Base-by-base conservation (phyloP, 108 stramenopile genomes). In the Fragilariopsis cylindrus region DNA sequence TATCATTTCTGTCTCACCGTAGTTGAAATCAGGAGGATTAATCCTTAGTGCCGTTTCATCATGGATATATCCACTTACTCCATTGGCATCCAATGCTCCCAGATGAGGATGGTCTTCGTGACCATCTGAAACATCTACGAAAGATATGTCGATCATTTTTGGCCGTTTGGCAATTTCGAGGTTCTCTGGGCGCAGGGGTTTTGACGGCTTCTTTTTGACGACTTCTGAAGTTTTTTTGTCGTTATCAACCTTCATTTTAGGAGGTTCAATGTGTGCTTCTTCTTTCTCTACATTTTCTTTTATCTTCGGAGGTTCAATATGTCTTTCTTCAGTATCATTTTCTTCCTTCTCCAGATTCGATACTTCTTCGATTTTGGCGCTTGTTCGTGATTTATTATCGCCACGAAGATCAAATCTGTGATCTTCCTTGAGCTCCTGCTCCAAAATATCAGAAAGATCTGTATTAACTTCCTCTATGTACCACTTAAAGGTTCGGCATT, bases 401-500 rank as follows among this genome's bases (percentile, higher is more conserved):
- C 18, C 56, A n/a, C 7, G 54, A 41, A 15, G 13, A 39, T 71
- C 70, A 48, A 40, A 8, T 43, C 18, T 9, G 54, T 70, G 30
- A 18, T 73, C 72, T 9, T 18, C 62, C 40, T 48, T 52, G 66
- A 40, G 13, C 39, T 39, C 68, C 49, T 43, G 4, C 57, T 69
- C 76, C 21, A 85, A 71, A 5, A 82, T 65, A 53, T 83, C 67
- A 44, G 62, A 47, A 42, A 88, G 56, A 3, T 77, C 70, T 3
- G 84, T 55, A 69, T 86, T 83, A 52, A 91, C 80, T 16, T 84
- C 39, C 48, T 86, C 43, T 1, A 66, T 81, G 70, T 84, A 94
- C 93, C 93, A 94, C 40, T 81, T 80, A 82, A 90, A 89, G 39
- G 88, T 76, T 57, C 93, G 90, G 55, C 93, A 94, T 57, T 79